A percentile compares a stretch with the other conserved stretches of the same genome.
Conservation (phyloP, 140 eudicot genomes). For the Stevia rebaudiana region DNA sequence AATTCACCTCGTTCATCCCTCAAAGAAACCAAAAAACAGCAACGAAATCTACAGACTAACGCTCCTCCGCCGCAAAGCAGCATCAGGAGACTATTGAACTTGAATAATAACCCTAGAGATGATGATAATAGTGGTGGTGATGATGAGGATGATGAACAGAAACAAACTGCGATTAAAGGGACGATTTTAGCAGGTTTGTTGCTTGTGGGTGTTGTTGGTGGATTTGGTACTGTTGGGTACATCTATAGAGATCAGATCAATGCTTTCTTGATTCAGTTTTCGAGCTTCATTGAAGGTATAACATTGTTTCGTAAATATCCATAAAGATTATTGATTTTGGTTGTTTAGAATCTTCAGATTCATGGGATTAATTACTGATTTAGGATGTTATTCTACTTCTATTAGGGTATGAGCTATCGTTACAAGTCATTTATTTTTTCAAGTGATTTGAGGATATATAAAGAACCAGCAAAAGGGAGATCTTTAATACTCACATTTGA, state of each 20-base stretch:
- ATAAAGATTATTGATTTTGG: background rate
- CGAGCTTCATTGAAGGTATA: slow-evolving; percentile 82
- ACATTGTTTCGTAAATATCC: background rate
- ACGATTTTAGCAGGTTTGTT: slow-evolving; percentile 75
- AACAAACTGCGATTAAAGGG: slow-evolving; percentile 60
- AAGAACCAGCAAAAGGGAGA: too few species aligned
- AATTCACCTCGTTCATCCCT: slow-evolving; percentile 67
- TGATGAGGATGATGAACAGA: slow-evolving; percentile 28
- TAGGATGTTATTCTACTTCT: background rate
- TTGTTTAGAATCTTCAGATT: background rate
- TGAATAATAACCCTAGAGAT: slow-evolving; percentile 16
- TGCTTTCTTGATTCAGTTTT: slow-evolving; percentile 78
- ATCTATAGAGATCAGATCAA: slow-evolving; percentile 81
- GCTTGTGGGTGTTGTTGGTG: slow-evolving; percentile 87
- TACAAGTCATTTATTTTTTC: background rate
- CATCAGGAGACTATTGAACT: slow-evolving; percentile 44
- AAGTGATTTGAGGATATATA: too few species aligned
- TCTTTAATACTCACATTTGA: background rate
- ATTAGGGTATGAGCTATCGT: background rate
- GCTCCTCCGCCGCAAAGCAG: slow-evolving; percentile 43
- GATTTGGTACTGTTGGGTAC: slow-evolving; percentile 81
- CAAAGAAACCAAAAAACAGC: slow-evolving; percentile 55
- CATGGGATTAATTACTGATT: background rate
- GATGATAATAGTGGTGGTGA: slow-evolving; percentile 13
- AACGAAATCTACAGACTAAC: slow-evolving; percentile 36